phyloP scores from a whole-genome alignment of 192 early-diverging fungal species.

The Backusella tarrabulga region DNA sequence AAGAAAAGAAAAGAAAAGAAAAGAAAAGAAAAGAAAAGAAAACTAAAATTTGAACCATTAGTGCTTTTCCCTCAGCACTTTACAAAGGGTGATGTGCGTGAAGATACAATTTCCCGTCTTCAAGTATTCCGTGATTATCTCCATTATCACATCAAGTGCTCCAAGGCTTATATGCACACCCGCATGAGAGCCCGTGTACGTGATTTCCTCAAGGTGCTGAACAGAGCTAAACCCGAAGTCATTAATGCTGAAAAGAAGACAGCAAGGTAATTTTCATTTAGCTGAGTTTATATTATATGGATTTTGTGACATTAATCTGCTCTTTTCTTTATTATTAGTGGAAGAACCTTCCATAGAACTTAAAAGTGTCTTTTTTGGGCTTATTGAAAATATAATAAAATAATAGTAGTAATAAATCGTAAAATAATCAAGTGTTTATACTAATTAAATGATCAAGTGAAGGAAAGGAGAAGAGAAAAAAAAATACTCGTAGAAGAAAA shows the following conservation, averaged over 20 bases:
- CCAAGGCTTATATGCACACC: conserved; percentile 99
- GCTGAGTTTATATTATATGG: not conserved
- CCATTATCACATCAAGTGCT: conserved; percentile 99
- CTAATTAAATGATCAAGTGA: not conserved
- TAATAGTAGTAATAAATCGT: not conserved
- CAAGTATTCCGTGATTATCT: conserved; percentile 98
- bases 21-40: not conserved
- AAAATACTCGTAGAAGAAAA: not conserved
- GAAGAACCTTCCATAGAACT: conserved; percentile 33
- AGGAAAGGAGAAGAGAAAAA: not conserved
- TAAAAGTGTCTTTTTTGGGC: not conserved
- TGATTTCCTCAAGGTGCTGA: conserved; percentile 97
- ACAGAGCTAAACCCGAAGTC: conserved; percentile 96
- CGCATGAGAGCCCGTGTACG: conserved; percentile 94
- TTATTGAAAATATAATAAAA: not conserved
- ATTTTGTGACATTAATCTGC: not conserved
- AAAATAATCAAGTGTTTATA: not conserved
- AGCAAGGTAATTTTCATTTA: conserved; percentile 42
- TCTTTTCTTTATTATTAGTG: conserved; percentile 21
- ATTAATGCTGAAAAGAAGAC: conserved; percentile 73
- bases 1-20: not conserved
- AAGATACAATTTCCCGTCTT: conserved; percentile 92
- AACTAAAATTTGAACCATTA: conserved; percentile 22
- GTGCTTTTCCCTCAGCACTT: conserved; percentile 96
- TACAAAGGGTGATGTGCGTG: conserved; percentile 62